phyloP scores from a whole-genome alignment of 1,284 basidiomycete species.

The Fistulina hepatica region DNA sequence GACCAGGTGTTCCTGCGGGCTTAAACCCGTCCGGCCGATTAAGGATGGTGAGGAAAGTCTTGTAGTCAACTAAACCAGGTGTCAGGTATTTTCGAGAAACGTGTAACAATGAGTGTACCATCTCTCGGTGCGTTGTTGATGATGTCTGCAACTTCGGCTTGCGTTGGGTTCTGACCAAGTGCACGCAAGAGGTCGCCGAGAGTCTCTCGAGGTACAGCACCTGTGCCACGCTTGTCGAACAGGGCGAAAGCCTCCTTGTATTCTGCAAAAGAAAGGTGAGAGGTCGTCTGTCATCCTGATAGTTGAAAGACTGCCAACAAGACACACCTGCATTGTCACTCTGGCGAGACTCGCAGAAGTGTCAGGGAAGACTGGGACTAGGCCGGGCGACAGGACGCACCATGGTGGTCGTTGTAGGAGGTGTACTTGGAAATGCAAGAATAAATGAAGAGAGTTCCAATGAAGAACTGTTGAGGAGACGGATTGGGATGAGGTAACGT shows the following conservation, averaged over 20 bases:
- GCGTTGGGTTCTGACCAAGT: constrained; percentile 96
- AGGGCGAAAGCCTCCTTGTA: constrained; percentile 97
- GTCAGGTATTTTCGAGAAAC: too few relatives aligned
- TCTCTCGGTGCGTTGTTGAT: constrained; percentile 65
- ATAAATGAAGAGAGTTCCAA: too few relatives aligned
- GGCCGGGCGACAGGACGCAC: too few relatives aligned
- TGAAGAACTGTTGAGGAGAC: too few relatives aligned
- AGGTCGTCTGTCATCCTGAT: too few relatives aligned
- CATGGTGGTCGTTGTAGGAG: too few relatives aligned
- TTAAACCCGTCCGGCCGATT: constrained; percentile 97
- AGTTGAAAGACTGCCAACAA: too few relatives aligned
- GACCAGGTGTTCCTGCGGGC: constrained; percentile 86
- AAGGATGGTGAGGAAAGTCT: constrained; percentile 82
- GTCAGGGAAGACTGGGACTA: too few relatives aligned
- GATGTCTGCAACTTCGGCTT: constrained; percentile 87
- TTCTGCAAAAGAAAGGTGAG: constrained; percentile 52
- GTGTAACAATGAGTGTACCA: constrained; percentile 44
- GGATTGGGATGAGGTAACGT: too few relatives aligned
- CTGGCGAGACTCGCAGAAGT: too few relatives aligned
- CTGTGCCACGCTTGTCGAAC: constrained; percentile 95
- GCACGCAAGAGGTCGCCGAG: constrained; percentile 94
- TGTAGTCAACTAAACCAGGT: constrained; percentile 65
- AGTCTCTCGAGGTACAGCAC: constrained; percentile 78
- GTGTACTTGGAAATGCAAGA: too few relatives aligned
- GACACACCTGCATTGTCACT: too few relatives aligned